Evolutionary conservation across 2,329 filamentous ascomycete species (phyloP), one percentile per base, ranked within the genome.

Genomic region (Westerdykella ornata): DNA sequence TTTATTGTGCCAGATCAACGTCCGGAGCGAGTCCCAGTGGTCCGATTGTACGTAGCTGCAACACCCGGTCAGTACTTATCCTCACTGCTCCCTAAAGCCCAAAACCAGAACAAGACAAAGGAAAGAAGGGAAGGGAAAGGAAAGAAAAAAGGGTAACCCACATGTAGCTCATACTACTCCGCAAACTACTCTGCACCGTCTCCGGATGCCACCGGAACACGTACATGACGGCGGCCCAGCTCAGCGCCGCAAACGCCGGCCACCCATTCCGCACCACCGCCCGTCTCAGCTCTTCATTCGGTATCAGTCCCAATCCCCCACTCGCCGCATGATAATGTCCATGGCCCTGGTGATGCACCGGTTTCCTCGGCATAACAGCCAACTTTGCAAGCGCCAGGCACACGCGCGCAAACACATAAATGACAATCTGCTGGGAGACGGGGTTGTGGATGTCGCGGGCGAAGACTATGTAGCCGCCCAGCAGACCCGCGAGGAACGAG

Each of bases 161-260:
- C 73, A 98, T 95, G 62, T 98, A 98, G 56, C 80, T 86, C 92
- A 98, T 98, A 72, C 88, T 96, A 69, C 82, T 89, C 65, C 88
- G 78, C 73, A 98, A 70, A 66, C 89, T 96, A 45, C 82, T 80
- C 75, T 96, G 92, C 62, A 98, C 77, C 42, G 85, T 87, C 57
- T 94, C 87, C 4, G 92, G 88, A 70, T 97, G 82, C 78, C 85
- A 86, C 56, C 85, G 79, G 73, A 96, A 98, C 46, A 98, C 69
- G 70, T 90, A 88, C 92, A 98, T 98, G 49, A 98, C 88, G 59
- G 81, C 73, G 4, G 84, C 92, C 92, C 92, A 98, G 60, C 84
- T 94, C 50, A 90, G 58, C 54, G 84, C 85, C 32, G 92, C 90
- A 69, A 98, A 98, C 2, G 84, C 83, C 1, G 90, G 88, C 90